Percentiles rank a stretch among this genome's conserved stretches.
Evolutionary conservation across 2,329 filamentous ascomycete genomes (phyloP).

Genomic region (Cytospora chrysosperma): DNA sequence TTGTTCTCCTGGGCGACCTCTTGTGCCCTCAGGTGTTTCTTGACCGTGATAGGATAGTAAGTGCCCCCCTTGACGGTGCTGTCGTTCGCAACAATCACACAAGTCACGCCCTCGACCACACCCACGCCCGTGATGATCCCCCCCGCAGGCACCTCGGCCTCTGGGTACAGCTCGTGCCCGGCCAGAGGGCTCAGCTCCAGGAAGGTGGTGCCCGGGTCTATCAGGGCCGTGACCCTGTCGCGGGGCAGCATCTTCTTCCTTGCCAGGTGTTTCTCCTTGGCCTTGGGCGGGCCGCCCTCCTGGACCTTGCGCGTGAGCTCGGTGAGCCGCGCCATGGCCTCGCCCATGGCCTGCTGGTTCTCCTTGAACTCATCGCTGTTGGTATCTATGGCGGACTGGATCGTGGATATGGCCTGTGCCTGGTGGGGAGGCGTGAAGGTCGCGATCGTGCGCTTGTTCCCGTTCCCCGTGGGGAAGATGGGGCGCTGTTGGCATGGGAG

Average conservation of each 20-base stretch:
- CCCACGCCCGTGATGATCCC: constrained; percentile 93
- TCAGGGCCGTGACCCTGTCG: constrained; percentile 80
- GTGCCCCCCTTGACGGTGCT: constrained; percentile 97
- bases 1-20: constrained; percentile 87
- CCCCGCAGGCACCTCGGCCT: constrained; percentile 82
- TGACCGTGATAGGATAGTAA: constrained; percentile 95
- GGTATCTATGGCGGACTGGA: constrained; percentile 74
- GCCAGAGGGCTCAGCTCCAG: constrained; percentile 92
- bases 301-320: constrained; percentile 70
- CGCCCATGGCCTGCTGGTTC: constrained; percentile 75
- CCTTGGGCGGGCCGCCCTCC: constrained; percentile 76
- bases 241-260: constrained; percentile 93
- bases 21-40: constrained; percentile 94
- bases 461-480: constrained; percentile 25
- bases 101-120: constrained; percentile 84
- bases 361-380: constrained; percentile 76
- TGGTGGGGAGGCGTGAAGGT: constrained; percentile 81
- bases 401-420: constrained; percentile 76
- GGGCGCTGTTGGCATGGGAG: constrained; percentile 20
- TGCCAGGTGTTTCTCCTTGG: constrained; percentile 80
- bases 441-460: constrained; percentile 51
- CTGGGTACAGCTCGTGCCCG: constrained; percentile 80
- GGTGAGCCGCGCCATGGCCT: constrained; percentile 67
- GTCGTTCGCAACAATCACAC: constrained; percentile 93
- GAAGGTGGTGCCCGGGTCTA: constrained; percentile 88